phyloP scores from a whole-genome alignment of 2,329 filamentous ascomycete genomes.

The Aspergillus chevalieri region DNA sequence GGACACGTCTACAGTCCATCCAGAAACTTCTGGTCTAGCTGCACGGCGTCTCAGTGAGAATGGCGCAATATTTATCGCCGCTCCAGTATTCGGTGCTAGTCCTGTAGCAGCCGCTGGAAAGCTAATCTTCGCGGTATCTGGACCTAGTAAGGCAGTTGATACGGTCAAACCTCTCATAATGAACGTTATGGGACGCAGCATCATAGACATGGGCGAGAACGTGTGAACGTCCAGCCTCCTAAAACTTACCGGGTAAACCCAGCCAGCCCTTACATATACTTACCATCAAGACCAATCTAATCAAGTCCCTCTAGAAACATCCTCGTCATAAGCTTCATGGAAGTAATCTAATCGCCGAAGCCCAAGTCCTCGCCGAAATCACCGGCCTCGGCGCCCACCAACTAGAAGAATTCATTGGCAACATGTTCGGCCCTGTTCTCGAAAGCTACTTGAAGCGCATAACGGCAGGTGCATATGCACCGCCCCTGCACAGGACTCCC shows the following conservation, averaged over 20 bases:
- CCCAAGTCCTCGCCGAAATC: slow-evolving; percentile 46
- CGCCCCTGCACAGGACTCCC: slow-evolving; percentile 5
- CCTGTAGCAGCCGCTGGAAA: slow-evolving; percentile 43
- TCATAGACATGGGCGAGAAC: slow-evolving; percentile 41
- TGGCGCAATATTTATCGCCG: slow-evolving; percentile 37
- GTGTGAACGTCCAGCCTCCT: slow-evolving; percentile 42
- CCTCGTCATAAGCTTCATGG: slow-evolving; percentile 46
- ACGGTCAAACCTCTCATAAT: slow-evolving; percentile 35
- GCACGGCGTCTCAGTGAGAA: slow-evolving; percentile 20
- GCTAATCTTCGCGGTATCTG: slow-evolving; percentile 45
- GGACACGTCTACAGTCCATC: slow-evolving; percentile 49
- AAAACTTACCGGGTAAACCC: slow-evolving; percentile 38
- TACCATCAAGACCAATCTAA: slow-evolving; percentile 1
- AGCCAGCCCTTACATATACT: background rate
- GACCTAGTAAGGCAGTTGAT: slow-evolving; percentile 31
- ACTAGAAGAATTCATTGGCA: slow-evolving; percentile 39
- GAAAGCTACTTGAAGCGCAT: slow-evolving; percentile 14
- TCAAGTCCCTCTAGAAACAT: slow-evolving; percentile 36
- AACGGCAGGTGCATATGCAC: slow-evolving; percentile 14
- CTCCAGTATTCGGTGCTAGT: slow-evolving; percentile 49
- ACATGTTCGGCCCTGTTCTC: slow-evolving; percentile 13
- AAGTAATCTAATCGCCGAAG: slow-evolving; percentile 45
- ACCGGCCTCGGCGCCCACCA: slow-evolving; percentile 35
- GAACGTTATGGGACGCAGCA: slow-evolving; percentile 26
- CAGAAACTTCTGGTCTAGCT: slow-evolving; percentile 33